Conservation (phyloP, 371 early-diverging fungal species). For the Lichtheimia ramosa region DNA sequence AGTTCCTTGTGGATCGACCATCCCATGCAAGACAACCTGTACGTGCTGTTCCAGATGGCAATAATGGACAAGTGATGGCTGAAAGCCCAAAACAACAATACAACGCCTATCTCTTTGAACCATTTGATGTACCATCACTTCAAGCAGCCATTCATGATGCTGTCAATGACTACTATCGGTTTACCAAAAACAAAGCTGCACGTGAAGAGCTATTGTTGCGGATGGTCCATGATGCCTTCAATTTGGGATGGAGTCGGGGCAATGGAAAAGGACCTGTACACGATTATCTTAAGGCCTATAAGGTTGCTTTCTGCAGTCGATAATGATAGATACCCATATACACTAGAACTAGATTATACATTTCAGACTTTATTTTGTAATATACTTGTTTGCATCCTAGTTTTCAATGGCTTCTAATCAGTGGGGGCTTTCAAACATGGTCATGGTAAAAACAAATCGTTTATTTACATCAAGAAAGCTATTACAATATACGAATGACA, state of each 20-base stretch:
- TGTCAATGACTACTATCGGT: conserved; percentile 23
- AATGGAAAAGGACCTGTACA: conserved; percentile 19
- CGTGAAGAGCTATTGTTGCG: conserved; percentile 41
- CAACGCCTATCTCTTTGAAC: conserved; percentile 21
- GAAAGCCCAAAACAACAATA: conserved; percentile 5
- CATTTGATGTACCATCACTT: conserved; percentile 11
- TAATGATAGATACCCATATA: background rate
- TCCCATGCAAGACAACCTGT: background rate
- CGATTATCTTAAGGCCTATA: conserved; percentile 17
- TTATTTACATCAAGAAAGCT: too few species aligned
- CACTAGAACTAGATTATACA: too few species aligned
- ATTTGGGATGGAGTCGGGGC: conserved; percentile 47
- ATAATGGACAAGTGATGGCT: background rate
- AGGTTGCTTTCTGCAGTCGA: conserved; percentile 5
- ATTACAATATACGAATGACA: too few species aligned
- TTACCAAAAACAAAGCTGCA: conserved; percentile 17
- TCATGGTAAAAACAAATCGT: too few species aligned
- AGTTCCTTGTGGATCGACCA: conserved; percentile 48
- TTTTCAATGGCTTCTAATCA: too few species aligned
- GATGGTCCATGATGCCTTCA: conserved; percentile 41
- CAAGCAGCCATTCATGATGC: conserved; percentile 36
- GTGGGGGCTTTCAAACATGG: too few species aligned
- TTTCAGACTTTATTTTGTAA: too few species aligned
- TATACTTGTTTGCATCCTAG: too few species aligned
- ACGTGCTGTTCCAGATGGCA: background rate